Evolutionary conservation across 805 yeast genomes (phyloP), one percentile per base, ranked within the genome.

Genomic region (Ogataea thermomethanolica): DNA sequence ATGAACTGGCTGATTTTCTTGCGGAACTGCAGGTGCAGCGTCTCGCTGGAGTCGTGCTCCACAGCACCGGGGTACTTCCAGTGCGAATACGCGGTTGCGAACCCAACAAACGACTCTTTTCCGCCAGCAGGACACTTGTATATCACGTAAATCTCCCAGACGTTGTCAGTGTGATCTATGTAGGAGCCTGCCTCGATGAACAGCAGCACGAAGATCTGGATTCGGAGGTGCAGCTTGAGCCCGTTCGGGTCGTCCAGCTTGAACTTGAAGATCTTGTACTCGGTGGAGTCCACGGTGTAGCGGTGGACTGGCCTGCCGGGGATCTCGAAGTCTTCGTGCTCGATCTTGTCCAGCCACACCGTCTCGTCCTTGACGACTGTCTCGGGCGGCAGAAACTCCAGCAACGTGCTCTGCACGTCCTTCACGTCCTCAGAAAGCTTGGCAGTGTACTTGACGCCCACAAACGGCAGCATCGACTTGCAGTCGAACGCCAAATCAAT

Each of bases 131-230:
- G 56, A 33, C 65, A 61, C 36, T 65, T 60, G 53, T 66, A 71
- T 6, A 84, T 48, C 26, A 82, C 67, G 56, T 76, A 90, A 2
- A 89, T 58, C 34, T 85, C 88, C 99, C 99, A 93, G 12, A 74
- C 69, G 7, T 73, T 71, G 61, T 93, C 99, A 0, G 61, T 61
- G 28, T 73, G 70, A 56, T 90, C 96, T 41, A 93, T 88, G 54
- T 78, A 86, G 1, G 95, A 79, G 1, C 96, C 98, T 0, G 96
- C 98, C 59, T 93, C 99, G 50, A 93, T 91, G 64, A 82, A 89
- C 8, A 93, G 67, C 21, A 91, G 65, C 11, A 86, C 85, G 51
- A 93, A 76, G 2, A 90, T 78, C 51, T 88, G 95, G 49, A 89
- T 69, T 44, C 96, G 65, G 35, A 71, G 63, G 53, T 81, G 90